A percentile compares a stretch with the other conserved stretches of the same genome.
These are phyloP conservation scores for Ogataea pignaliae DNA, from an alignment of 805 yeast species.

Conservation along the genomic window DNA sequence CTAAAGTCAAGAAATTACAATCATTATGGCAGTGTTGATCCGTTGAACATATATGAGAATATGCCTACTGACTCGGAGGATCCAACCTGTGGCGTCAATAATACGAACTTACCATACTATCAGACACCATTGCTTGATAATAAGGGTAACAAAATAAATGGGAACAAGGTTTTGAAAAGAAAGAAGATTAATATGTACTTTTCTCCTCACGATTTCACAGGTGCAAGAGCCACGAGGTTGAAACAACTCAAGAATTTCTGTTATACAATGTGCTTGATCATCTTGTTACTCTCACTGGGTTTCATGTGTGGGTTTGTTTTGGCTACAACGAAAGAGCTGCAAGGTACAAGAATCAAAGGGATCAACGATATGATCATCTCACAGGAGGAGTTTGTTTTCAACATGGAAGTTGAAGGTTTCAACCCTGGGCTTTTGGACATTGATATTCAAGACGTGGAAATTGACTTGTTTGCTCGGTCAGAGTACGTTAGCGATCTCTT, in stretches of 20 bases:
- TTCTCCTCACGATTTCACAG: conserved; percentile 35
- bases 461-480: conserved; percentile 82
- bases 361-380: conserved; percentile 72
- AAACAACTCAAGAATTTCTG: conserved; percentile 30
- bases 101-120: not conserved
- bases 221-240: conserved; percentile 26
- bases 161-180: conserved; percentile 12
- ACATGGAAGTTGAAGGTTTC: conserved; percentile 69
- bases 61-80: not conserved
- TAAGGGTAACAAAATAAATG: conserved; percentile 7
- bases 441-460: conserved; percentile 56
- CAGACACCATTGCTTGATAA: conserved; percentile 14
- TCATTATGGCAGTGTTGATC: not conserved
- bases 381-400: conserved; percentile 80
- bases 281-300: conserved; percentile 61
- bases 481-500: conserved; percentile 34
- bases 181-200: conserved; percentile 26
- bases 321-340: conserved; percentile 82
- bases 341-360: conserved; percentile 55
- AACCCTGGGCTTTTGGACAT: conserved; percentile 85
- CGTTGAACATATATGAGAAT: not conserved
- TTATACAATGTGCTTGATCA: conserved; percentile 41
- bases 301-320: conserved; percentile 78
- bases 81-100: not conserved
- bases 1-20: conserved; percentile 3